phyloP scores from a whole-genome alignment of 208 protist genomes.

The Acanthamoeba healyi region DNA sequence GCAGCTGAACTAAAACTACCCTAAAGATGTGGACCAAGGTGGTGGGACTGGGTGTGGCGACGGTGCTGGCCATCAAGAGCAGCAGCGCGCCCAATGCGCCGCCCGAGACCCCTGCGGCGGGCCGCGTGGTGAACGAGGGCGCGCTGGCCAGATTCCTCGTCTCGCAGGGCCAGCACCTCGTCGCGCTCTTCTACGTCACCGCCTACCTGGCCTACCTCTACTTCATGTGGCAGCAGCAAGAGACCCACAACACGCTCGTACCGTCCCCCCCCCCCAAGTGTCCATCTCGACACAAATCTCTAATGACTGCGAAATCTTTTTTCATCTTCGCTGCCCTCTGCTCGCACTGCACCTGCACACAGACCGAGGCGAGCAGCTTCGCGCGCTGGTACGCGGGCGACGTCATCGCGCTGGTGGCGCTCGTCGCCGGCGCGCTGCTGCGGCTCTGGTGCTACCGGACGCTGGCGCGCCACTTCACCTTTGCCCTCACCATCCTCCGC shows the following conservation, averaged over 20 bases:
- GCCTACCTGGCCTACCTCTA: background rate
- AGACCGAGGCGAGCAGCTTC: background rate
- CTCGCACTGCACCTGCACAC: background rate
- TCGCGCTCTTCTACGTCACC: background rate
- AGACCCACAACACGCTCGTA: background rate
- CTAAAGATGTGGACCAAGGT: background rate
- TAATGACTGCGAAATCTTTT: no score
- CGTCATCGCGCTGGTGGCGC: background rate
- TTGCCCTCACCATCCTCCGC: background rate
- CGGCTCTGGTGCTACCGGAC: constrained; percentile 9
- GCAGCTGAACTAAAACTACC: no score
- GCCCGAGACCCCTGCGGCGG: background rate
- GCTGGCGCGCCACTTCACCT: constrained; percentile 39
- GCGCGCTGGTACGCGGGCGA: background rate
- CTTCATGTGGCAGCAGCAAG: background rate
- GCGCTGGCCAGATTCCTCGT: background rate
- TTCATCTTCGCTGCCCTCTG: background rate
- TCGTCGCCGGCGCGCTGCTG: background rate
- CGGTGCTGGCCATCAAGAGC: background rate
- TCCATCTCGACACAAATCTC: no score
- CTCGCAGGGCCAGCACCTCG: background rate
- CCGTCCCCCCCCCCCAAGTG: background rate
- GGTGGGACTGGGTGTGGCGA: background rate
- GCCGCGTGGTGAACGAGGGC: background rate
- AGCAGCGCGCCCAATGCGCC: background rate